A percentile compares a stretch with the other conserved stretches of the same genome.
Evolutionary conservation across 2,329 filamentous ascomycete genomes (phyloP).

Genomic region (Colletotrichum melonis): DNA sequence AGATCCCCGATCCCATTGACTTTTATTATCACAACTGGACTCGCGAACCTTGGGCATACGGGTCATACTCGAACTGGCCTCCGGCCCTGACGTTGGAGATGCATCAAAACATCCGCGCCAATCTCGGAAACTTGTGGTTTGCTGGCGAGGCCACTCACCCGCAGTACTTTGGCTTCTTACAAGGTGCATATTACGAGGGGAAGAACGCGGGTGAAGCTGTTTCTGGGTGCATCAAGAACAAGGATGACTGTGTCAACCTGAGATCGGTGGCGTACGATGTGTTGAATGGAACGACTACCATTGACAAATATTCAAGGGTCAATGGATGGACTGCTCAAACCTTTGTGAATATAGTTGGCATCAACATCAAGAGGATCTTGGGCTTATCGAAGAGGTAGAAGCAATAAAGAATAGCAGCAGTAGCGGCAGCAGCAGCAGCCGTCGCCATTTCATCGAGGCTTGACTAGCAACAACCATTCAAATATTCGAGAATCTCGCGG

Average conservation of each 20-base stretch:
- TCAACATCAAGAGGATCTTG: too few relatives aligned
- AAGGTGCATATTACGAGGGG: constrained; percentile 71
- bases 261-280: constrained; percentile 42
- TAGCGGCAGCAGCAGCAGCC: too few relatives aligned
- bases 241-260: constrained; percentile 36
- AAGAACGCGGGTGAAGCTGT: constrained; percentile 58
- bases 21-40: constrained; percentile 73
- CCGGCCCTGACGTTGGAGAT: constrained; percentile 70
- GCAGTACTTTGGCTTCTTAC: constrained; percentile 74
- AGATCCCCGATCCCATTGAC: constrained; percentile 68
- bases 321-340: too few relatives aligned
- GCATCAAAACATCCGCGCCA: constrained; percentile 77
- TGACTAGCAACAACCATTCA: too few relatives aligned
- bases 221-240: constrained; percentile 48
- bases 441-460: too few relatives aligned
- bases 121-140: constrained; percentile 70
- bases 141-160: constrained; percentile 73
- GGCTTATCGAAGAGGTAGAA: too few relatives aligned
- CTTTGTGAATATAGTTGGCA: neutral
- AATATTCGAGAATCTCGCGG: too few relatives aligned
- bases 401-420: too few relatives aligned
- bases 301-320: too few relatives aligned
- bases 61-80: constrained; percentile 78
- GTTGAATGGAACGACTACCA: constrained; percentile 44
- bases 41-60: constrained; percentile 57